Conservation (phyloP, 2,329 filamentous ascomycete species). For the Dothiorella sarmentorum region DNA sequence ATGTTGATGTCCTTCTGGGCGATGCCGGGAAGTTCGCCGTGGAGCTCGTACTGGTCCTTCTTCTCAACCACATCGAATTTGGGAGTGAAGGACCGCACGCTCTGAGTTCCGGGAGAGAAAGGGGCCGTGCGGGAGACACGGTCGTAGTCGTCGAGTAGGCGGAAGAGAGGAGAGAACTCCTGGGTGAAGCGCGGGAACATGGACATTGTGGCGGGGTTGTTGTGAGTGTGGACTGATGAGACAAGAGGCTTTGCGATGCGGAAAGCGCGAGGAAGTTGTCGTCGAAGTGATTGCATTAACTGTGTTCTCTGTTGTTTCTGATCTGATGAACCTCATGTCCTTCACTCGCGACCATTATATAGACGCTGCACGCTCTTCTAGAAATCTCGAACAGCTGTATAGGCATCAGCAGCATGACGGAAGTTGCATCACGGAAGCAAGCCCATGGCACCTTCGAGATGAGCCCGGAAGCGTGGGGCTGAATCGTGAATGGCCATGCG, state of each 20-base stretch:
- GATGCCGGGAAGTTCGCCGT: constrained; percentile 75
- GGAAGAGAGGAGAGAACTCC: constrained; percentile 45
- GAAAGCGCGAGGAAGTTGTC: constrained; percentile 32
- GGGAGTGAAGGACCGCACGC: constrained; percentile 61
- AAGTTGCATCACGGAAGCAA: background rate
- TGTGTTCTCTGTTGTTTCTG: constrained; percentile 21
- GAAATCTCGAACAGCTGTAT: constrained; percentile 25
- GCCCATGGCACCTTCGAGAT: constrained; percentile 8
- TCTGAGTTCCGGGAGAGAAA: constrained; percentile 27
- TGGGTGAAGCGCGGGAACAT: constrained; percentile 41
- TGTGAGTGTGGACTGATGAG: constrained; percentile 23
- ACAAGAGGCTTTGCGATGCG: constrained; percentile 29
- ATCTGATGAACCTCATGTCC: constrained; percentile 25
- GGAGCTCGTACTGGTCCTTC: constrained; percentile 66
- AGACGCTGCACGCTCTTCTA: constrained; percentile 25
- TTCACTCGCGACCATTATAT: constrained; percentile 27
- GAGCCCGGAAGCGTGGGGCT: background rate
- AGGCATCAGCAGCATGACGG: background rate
- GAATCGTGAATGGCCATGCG: background rate
- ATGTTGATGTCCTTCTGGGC: constrained; percentile 71
- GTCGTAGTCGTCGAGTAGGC: constrained; percentile 48
- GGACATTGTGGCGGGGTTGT: constrained; percentile 34
- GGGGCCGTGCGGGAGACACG: constrained; percentile 27
- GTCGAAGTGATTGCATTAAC: constrained; percentile 37
- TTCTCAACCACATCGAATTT: constrained; percentile 77